phyloP scores from a whole-genome alignment of 2,329 filamentous ascomycete species.

The Beauveria sp. region DNA sequence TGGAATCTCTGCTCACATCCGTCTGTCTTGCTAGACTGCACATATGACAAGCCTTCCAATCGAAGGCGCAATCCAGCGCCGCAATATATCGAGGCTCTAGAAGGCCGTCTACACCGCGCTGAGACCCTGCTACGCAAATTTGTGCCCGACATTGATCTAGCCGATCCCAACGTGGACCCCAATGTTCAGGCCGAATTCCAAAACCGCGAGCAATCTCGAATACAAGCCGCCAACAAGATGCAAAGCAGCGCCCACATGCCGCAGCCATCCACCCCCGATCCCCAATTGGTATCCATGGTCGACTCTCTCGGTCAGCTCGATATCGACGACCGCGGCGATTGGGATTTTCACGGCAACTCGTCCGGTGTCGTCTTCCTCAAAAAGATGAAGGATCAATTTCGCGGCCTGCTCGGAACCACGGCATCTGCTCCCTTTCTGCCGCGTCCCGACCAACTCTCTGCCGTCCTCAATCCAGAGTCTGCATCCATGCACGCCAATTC shows the following conservation, averaged over 20 bases:
- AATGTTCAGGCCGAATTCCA: slow-evolving; percentile 63
- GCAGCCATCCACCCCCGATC: slow-evolving; percentile 49
- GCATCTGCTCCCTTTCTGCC: slow-evolving; percentile 53
- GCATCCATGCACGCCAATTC: slow-evolving; percentile 59
- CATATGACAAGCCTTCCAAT: slow-evolving; percentile 92
- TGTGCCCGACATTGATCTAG: slow-evolving; percentile 75
- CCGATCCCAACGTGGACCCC: slow-evolving; percentile 76
- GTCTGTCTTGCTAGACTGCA: slow-evolving; percentile 60
- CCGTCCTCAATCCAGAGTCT: slow-evolving; percentile 57
- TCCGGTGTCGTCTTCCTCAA: slow-evolving; percentile 85
- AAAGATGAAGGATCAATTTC: slow-evolving; percentile 81
- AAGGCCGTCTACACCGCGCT: slow-evolving; percentile 73
- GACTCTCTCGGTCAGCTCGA: slow-evolving; percentile 86
- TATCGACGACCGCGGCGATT: slow-evolving; percentile 82
- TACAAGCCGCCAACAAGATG: slow-evolving; percentile 35
- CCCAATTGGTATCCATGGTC: slow-evolving; percentile 87
- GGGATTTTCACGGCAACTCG: slow-evolving; percentile 92
- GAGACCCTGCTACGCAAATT: slow-evolving; percentile 73
- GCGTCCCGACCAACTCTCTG: slow-evolving; percentile 39
- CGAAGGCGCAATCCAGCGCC: slow-evolving; percentile 82
- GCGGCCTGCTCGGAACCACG: slow-evolving; percentile 62
- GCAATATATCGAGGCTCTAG: slow-evolving; percentile 86
- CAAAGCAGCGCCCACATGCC: slow-evolving; percentile 26
- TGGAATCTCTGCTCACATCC: background rate
- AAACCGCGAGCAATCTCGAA: slow-evolving; percentile 45